phyloP scores from a whole-genome alignment of 345 rosid species.

The Adansonia digitata region DNA sequence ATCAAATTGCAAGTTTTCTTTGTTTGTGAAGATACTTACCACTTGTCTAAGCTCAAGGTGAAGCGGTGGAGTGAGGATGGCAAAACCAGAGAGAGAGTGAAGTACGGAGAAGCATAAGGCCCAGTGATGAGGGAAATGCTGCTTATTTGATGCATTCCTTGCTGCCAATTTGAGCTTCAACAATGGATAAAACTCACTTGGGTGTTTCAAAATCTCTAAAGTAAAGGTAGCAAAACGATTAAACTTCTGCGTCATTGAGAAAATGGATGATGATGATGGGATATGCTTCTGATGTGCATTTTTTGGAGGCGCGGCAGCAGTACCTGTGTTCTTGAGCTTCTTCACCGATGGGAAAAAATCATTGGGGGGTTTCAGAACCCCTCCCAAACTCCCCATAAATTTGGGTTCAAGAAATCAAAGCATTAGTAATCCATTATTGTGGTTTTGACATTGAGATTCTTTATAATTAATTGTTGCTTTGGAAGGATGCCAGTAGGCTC shows the following conservation, averaged over 20 bases:
- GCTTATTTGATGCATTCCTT: slow-evolving; percentile 54
- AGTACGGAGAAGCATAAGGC: slow-evolving; percentile 81
- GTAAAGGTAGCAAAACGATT: slow-evolving; percentile 74
- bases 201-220: slow-evolving; percentile 65
- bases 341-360: slow-evolving; percentile 73
- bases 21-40: slow-evolving; percentile 30
- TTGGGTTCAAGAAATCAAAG: too few relatives aligned
- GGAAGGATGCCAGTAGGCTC: too few relatives aligned
- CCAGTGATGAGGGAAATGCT: slow-evolving; percentile 84
- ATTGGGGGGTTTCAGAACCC: slow-evolving; percentile 18
- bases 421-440: too few relatives aligned
- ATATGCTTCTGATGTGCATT: slow-evolving; percentile 38
- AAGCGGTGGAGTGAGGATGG: slow-evolving; percentile 76
- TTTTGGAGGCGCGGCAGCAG: slow-evolving; percentile 44
- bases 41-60: slow-evolving; percentile 63
- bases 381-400: too few relatives aligned
- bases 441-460: too few relatives aligned
- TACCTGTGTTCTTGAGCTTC: slow-evolving; percentile 56
- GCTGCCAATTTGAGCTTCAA: slow-evolving; percentile 71
- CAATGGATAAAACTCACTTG: slow-evolving; percentile 70
- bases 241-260: slow-evolving; percentile 65
- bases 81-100: slow-evolving; percentile 76
- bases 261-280: slow-evolving; percentile 51
- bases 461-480: too few relatives aligned
- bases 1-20: neutral